These are phyloP conservation scores for Orobanche coerulescens DNA, from an alignment of 257 asterid species.

Conservation along the genomic window DNA sequence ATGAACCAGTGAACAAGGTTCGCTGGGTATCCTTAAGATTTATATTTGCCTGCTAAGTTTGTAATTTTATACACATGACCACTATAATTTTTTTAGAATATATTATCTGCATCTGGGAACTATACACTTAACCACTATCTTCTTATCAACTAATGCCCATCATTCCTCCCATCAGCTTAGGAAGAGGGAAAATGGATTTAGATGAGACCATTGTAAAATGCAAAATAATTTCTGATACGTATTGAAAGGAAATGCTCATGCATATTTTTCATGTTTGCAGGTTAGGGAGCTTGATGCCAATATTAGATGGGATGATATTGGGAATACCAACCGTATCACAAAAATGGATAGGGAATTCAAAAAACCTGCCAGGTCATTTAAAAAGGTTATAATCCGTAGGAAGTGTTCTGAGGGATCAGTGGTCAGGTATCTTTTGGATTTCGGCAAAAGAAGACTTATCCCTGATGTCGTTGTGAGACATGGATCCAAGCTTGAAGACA, in stretches of 20 bases:
- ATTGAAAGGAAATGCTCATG: conserved; percentile 17
- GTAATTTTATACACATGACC: background rate
- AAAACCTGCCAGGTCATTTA: conserved; percentile 62
- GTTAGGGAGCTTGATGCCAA: conserved; percentile 86
- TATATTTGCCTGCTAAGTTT: conserved; percentile 5
- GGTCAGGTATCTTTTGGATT: conserved; percentile 79
- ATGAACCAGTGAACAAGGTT: conserved; percentile 9
- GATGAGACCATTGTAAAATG: conserved; percentile 11
- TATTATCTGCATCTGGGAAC: conserved; percentile 15
- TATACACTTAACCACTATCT: conserved; percentile 3
- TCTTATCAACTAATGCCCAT: background rate
- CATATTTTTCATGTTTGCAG: conserved; percentile 37
- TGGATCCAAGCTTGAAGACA: conserved; percentile 63
- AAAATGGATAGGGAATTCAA: conserved; percentile 52
- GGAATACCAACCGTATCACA: conserved; percentile 35
- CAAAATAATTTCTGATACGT: conserved; percentile 4
- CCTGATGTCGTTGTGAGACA: conserved; percentile 71
- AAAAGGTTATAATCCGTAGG: conserved; percentile 65
- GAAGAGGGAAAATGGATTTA: background rate
- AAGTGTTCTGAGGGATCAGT: conserved; percentile 59
- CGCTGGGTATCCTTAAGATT: conserved; percentile 3
- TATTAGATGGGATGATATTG: conserved; percentile 78
- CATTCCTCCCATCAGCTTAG: background rate
- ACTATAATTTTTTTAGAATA: background rate
- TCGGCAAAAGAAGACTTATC: conserved; percentile 85